Percentiles rank a stretch among this genome's conserved stretches.
These are phyloP conservation scores for Xylaria grammica DNA, from an alignment of 495 filamentous ascomycete species.

Conservation along the genomic window DNA sequence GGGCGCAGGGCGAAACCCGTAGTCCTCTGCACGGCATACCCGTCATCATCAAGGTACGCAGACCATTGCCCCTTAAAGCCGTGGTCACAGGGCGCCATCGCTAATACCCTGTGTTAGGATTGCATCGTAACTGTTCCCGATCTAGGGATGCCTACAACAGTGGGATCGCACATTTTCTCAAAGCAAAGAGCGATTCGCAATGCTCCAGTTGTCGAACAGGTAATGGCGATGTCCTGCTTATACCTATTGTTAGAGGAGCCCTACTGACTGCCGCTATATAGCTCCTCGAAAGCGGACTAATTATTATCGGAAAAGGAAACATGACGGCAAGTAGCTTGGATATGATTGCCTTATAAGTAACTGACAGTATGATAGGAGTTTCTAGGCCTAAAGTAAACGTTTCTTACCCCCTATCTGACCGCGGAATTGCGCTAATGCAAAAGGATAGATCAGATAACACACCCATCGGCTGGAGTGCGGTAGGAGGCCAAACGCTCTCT, in stretches of 20 bases:
- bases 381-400: background rate
- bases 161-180: background rate
- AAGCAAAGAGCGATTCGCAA: background rate
- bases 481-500: constrained; percentile 26
- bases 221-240: background rate
- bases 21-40: constrained; percentile 17
- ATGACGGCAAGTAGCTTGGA: constrained; percentile 25
- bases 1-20: background rate
- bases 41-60: constrained; percentile 13
- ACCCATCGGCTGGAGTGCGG: constrained; percentile 23
- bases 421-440: background rate
- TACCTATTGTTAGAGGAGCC: background rate
- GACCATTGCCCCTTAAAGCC: background rate
- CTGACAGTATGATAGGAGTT: background rate
- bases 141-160: constrained; percentile 1
- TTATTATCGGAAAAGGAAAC: constrained; percentile 51
- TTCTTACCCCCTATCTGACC: no score
- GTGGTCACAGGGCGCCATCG: background rate
- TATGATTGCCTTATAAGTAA: background rate
- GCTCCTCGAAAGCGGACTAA: constrained; percentile 42
- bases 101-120: constrained; percentile 1
- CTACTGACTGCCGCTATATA: background rate
- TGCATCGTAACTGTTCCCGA: background rate
- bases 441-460: constrained; percentile 13
- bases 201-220: background rate